Base-by-base conservation (phyloP, 2,329 filamentous ascomycete genomes). In the Lasiodiplodia gonubiensis region DNA sequence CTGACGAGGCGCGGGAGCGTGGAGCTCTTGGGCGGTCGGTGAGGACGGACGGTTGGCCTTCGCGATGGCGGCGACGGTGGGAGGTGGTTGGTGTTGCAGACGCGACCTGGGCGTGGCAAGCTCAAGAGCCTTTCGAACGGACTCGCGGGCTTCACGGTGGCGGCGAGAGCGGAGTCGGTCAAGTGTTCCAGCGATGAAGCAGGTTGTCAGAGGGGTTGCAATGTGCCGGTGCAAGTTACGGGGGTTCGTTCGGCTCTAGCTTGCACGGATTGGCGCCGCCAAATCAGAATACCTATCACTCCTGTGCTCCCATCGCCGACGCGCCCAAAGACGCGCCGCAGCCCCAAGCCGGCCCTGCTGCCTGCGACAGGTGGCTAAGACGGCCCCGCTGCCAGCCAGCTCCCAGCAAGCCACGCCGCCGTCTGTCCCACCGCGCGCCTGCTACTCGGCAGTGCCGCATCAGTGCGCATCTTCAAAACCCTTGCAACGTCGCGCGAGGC, bases 401-500 rank as follows among this genome's bases (percentile, higher is more conserved):
- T 30, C 18, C 53, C 33, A 21, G 30, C 33, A 21, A 35, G 27
- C 42, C 59, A 48, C 42, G 42, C 39, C 57, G 12, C 21, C 54
- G 55, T 10, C 23, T 21, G 37, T 42, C 37, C 23, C 55, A 46
- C 59, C 18, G 23, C 37, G 42, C 18, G 42, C 42, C 59, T 60
- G 37, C 27, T 49, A 23, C 39, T 49, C 25, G 57, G 57, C 57
- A 49, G n/a, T 61, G 57, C 59, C 18, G 59, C 46, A 51, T 63
- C 59, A 63, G 59, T 63, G 59, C 59, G 59, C 59, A 63, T 63
- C 59, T 63, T 63, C 59, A 63, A 63, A 63, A 63, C 59, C 59
- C 59, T 63, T 63, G 59, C 59, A 63, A 21, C 59, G 59, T 63
- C 59, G 59, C 59, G 59, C 59, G 27, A 63, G 27, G 55, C 27